Base-by-base conservation (phyloP, 768 basidiomycete species). In the Calocybe gangraenosa region DNA sequence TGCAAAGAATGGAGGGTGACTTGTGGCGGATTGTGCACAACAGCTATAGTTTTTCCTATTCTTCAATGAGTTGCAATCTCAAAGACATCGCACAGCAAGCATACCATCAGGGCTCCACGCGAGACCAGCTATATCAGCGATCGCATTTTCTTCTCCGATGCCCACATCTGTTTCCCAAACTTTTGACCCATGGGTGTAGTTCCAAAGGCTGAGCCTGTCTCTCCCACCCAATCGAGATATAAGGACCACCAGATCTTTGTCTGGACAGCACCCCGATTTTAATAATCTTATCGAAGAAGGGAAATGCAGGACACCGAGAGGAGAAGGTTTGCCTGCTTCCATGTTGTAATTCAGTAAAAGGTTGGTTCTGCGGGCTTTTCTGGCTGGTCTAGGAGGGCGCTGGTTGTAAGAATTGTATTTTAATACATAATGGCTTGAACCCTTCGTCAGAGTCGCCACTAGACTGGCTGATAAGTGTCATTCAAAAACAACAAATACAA, bases 31-130 rank as follows among this genome's bases (percentile, higher is more conserved):
- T 87, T 70, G 46, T 83, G 83, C 21, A 80, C 73, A 14, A 88
- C 74, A 14, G 84, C 87, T 48, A 92, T 76, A 37, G 73, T 79
- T 63, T 85, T 82, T 40, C 81, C 81, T 85, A 55, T 25, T 43
- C 41, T 38, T 37, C 25, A 47, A 19, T 45, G 25, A 48, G 39
- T 52, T 45, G 35, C 34, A 42, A 49, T 37, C 9, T 32, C 15
- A 30, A 40, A 48, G 38, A 23, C 40, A 36, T 48, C 17, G 15
- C 41, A 44, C 18, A 9, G 46, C 37, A 22, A 33, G 39, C 64
- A 46, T 66, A 88, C 90, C 86, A 62, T 85, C 86, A 2, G 90
- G 89, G 62, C 87, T 89, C 90, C 89, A 92, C 10, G 78, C 77
- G 23, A 92, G 56, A 37, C 69, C 80, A 34, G 76, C 69, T 21